Evolutionary conservation across 495 filamentous ascomycete species (phyloP), one percentile per base, ranked within the genome.

Genomic region (Chaetomium fimeti): DNA sequence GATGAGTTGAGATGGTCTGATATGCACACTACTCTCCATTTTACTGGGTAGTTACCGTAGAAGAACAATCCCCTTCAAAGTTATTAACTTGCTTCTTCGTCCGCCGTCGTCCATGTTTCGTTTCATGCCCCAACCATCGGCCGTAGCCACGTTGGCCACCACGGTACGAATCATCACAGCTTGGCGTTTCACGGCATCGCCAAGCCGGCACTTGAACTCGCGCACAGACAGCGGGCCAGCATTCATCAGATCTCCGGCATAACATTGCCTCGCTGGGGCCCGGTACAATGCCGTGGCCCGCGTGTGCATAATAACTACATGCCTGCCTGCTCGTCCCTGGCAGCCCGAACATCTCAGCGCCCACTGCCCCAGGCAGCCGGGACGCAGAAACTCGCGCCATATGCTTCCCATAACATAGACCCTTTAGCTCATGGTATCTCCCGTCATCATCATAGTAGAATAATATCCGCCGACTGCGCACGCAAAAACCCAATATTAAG

Each of bases 351-450:
- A 36, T 28, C 60, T 18, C 29, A 12, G 40, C 36, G 13, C 24
- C 42, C 25, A 24, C 61, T 43, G 54, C 62, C 62, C 40, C 54
- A 57, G 61, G 61, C 61, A 63, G 52, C 13, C 13, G 27, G 27
- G 28, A 57, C 22, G 48, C 16, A 3, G 7, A 56, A 28, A 20
- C 13, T 32, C 22, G 43, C 54, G 22, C 36, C 53, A 53, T 52
- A 52, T 42, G 43, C 32, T 36, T 42, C 25, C 55, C 55, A n/a
- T 29, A 52, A 59, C 36, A 40, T 43, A 27, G 32, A 40, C 6
- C 22, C 29, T 27, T 43, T 27, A 49, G 24, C 40, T 57, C 56
- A 63, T 67, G 60, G 65, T 67, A 67, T 66, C 64, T 66, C 47
- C 28, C 53, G 15, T 52, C 57, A 59, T 67, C 38, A 43, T 48